Conservation (phyloP, 2,329 filamentous ascomycete species). For the Aplosporella prunicola region DNA sequence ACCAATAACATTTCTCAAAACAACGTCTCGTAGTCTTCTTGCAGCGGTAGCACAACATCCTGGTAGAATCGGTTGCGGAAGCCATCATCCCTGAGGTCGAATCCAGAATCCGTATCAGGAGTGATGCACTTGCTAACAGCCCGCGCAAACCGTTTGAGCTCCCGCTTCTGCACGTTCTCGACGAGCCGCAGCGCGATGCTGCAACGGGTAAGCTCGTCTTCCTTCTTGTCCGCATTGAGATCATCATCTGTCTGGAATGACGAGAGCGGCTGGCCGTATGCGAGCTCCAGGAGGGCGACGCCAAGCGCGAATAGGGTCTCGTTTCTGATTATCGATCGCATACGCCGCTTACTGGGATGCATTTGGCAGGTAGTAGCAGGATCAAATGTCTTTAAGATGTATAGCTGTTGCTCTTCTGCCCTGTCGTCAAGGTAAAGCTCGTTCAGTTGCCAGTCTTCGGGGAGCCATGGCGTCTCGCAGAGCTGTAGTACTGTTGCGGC, state of each 20-base stretch:
- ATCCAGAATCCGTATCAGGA: neutral
- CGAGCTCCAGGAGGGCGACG: constrained; percentile 14
- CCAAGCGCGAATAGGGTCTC: constrained; percentile 13
- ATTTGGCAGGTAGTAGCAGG: too few relatives aligned
- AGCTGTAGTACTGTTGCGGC: too few relatives aligned
- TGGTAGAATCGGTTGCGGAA: constrained; percentile 11
- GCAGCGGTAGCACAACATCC: constrained; percentile 9
- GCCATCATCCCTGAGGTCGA: constrained; percentile 5
- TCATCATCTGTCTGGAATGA: constrained; percentile 9
- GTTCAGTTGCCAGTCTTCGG: too few relatives aligned
- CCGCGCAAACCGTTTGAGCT: constrained; percentile 9
- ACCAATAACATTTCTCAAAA: too few relatives aligned
- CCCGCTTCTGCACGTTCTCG: constrained; percentile 4
- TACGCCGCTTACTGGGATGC: too few relatives aligned
- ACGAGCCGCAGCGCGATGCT: constrained; percentile 10
- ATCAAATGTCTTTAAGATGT: too few relatives aligned
- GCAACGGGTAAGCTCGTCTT: constrained; percentile 8
- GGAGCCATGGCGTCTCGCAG: too few relatives aligned
- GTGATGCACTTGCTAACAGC: constrained; percentile 11
- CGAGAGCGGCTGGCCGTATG: constrained; percentile 8
- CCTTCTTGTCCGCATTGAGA: neutral
- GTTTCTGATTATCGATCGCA: constrained; percentile 11
- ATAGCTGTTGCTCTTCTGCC: too few relatives aligned
- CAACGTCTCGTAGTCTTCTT: constrained; percentile 11
- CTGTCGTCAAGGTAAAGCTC: too few relatives aligned